Evolutionary conservation across 2,329 filamentous ascomycete genomes (phyloP).

Genomic region (Aspergillus proliferans): DNA sequence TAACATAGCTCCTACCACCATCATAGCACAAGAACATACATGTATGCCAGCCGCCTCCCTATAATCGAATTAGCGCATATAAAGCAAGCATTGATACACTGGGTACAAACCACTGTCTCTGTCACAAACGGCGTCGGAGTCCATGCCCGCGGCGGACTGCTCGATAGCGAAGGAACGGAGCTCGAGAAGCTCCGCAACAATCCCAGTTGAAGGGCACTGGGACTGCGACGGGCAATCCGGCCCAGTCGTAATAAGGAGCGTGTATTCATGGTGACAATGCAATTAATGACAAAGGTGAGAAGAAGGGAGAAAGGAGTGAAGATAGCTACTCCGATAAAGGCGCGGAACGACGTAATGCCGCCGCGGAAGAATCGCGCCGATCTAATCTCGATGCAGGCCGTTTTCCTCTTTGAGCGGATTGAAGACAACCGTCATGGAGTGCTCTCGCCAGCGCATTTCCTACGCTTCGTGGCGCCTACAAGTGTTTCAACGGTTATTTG

Average conservation of each 20-base stretch:
- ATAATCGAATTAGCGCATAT: constrained; percentile 14
- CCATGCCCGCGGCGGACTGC: constrained; percentile 36
- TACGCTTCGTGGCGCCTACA: constrained; percentile 29
- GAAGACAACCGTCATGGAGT: constrained; percentile 18
- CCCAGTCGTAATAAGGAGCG: constrained; percentile 18
- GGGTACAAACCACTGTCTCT: constrained; percentile 49
- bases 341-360: background rate
- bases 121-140: constrained; percentile 51
- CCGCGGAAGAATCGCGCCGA: background rate
- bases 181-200: constrained; percentile 24
- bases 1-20: background rate
- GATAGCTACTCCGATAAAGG: constrained; percentile 1
- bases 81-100: too few relatives aligned
- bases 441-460: constrained; percentile 17
- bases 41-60: constrained; percentile 72
- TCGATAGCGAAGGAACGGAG: constrained; percentile 20
- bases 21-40: constrained; percentile 48
- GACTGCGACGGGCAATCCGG: constrained; percentile 9
- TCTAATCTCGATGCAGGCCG: background rate
- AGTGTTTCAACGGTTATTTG: constrained; percentile 19
- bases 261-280: constrained; percentile 17
- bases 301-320: background rate
- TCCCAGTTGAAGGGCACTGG: constrained; percentile 2
- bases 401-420: background rate
- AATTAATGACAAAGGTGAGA: background rate